Conservation (phyloP, 2,329 filamentous ascomycete genomes). For the Exophiala sp. region DNA sequence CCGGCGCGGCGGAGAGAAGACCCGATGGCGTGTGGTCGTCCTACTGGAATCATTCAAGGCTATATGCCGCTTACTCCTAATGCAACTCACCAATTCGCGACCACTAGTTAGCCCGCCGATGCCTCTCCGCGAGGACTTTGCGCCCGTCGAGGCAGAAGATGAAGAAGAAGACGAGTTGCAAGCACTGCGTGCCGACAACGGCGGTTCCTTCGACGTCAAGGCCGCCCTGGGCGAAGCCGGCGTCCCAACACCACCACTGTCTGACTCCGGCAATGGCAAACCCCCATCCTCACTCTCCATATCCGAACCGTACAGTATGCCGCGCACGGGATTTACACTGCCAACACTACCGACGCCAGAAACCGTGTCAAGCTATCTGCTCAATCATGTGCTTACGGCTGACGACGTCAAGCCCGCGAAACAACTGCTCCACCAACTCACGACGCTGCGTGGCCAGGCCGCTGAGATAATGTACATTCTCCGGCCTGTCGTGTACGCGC, state of each 20-base stretch:
- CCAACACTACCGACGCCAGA: conserved; percentile 76
- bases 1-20: conserved; percentile 71
- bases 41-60: conserved; percentile 84
- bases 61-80: conserved; percentile 71
- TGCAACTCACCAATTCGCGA: conserved; percentile 77
- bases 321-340: conserved; percentile 81
- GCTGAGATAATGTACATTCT: conserved; percentile 92
- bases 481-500: conserved; percentile 79
- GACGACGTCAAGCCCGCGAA: conserved; percentile 95
- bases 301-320: conserved; percentile 78
- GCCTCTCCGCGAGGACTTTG: conserved; percentile 71
- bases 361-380: conserved; percentile 82
- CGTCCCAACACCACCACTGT: conserved; percentile 27
- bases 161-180: conserved; percentile 42
- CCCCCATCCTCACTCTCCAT: conserved; percentile 34
- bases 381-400: conserved; percentile 85
- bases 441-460: conserved; percentile 67
- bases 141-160: conserved; percentile 54
- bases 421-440: conserved; percentile 72
- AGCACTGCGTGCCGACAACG: conserved; percentile 28
- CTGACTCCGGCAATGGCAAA: conserved; percentile 27
- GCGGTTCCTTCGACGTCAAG: conserved; percentile 22
- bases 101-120: conserved; percentile 79
- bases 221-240: conserved; percentile 23
- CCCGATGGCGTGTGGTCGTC: conserved; percentile 83